phyloP scores from a whole-genome alignment of 2,329 filamentous ascomycete genomes.

The Fusarium hostae region DNA sequence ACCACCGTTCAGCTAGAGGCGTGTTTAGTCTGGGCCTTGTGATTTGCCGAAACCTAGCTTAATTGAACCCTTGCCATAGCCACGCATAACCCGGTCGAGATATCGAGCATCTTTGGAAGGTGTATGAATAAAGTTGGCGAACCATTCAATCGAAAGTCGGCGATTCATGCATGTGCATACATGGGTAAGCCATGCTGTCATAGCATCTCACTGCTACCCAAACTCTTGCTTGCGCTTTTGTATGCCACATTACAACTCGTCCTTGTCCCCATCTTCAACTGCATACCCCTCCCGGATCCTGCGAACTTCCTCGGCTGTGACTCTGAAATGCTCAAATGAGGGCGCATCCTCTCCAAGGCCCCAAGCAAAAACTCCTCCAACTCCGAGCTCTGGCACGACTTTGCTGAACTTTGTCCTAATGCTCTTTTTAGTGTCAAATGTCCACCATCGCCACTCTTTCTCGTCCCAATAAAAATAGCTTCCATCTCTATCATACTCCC shows the following conservation, averaged over 20 bases:
- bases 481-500: constrained; percentile 66
- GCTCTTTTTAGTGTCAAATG: constrained; percentile 73
- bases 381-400: constrained; percentile 64
- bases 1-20: constrained; percentile 25
- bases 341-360: constrained; percentile 75
- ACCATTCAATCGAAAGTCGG: constrained; percentile 7
- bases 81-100: constrained; percentile 14
- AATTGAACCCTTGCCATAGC: constrained; percentile 20
- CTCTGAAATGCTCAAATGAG: constrained; percentile 54
- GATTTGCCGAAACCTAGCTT: constrained; percentile 37
- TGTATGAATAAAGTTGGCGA: not conserved
- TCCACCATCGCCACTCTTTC: constrained; percentile 73
- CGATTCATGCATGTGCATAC: constrained; percentile 15
- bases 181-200: constrained; percentile 14
- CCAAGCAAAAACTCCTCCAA: constrained; percentile 82
- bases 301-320: constrained; percentile 45
- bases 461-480: constrained; percentile 77
- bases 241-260: constrained; percentile 45
- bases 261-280: constrained; percentile 19
- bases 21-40: constrained; percentile 34
- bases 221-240: not conserved
- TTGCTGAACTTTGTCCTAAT: constrained; percentile 71
- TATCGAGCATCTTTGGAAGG: not conserved
- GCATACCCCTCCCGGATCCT: constrained; percentile 19
- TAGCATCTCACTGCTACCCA: not conserved